These are phyloP conservation scores for Diutina sp. DNA, from an alignment of 1,139 yeast species.

Conservation along the genomic window DNA sequence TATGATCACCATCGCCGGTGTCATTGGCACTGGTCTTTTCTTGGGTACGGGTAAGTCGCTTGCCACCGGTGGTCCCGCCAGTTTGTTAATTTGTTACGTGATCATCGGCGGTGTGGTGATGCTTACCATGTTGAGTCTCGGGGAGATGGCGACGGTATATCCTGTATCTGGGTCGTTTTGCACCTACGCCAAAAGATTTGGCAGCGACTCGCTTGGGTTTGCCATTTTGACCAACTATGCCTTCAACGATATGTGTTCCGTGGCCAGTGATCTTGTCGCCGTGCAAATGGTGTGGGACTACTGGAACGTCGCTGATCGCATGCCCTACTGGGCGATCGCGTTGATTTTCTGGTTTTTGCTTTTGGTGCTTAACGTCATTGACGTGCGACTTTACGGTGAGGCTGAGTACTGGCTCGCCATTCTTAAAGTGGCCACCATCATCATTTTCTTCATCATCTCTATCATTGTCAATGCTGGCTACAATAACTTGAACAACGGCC, in stretches of 20 bases:
- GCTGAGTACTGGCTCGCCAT: conserved; percentile 55
- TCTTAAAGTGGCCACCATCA: background rate
- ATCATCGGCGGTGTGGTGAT: conserved; percentile 59
- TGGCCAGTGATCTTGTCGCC: conserved; percentile 51
- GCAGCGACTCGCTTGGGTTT: conserved; percentile 71
- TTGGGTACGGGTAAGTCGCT: conserved; percentile 68
- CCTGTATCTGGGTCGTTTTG: conserved; percentile 76
- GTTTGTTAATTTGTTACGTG: conserved; percentile 56
- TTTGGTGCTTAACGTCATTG: conserved; percentile 40
- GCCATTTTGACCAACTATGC: conserved; percentile 66
- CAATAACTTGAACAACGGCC: background rate
- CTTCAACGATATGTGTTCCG: conserved; percentile 53
- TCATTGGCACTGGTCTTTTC: conserved; percentile 56
- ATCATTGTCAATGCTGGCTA: background rate
- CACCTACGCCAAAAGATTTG: conserved; percentile 49
- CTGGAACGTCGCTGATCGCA: conserved; percentile 40
- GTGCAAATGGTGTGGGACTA: conserved; percentile 37
- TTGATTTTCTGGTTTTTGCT: background rate
- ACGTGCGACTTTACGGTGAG: conserved; percentile 68
- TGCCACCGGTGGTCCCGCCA: conserved; percentile 66
- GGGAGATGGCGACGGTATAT: conserved; percentile 71
- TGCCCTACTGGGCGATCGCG: conserved; percentile 1
- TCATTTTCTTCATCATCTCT: background rate
- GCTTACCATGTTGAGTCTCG: conserved; percentile 71
- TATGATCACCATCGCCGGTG: conserved; percentile 58